Evolutionary conservation across 352 stramenopile species (phyloP).

Genomic region (Pythium grandisporangium): DNA sequence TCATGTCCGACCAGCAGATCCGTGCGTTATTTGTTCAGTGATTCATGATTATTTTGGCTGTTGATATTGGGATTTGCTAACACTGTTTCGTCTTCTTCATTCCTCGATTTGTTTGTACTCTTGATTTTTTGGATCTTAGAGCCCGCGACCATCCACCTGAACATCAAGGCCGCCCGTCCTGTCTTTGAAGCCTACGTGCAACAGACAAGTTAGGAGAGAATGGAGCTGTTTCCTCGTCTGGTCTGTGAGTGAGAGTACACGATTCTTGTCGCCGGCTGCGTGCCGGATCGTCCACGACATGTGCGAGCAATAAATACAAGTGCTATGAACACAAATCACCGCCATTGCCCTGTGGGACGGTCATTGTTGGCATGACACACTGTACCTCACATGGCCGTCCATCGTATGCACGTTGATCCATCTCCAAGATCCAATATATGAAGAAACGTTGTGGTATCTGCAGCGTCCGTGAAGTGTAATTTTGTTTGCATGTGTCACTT

Average conservation of each 20-base stretch:
- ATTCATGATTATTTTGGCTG: background rate
- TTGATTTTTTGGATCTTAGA: no score
- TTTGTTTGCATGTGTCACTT: constrained; percentile 98
- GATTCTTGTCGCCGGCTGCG: no score
- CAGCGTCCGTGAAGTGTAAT: constrained; percentile 95
- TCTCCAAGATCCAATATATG: constrained; percentile 96
- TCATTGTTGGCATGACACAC: constrained; percentile 99
- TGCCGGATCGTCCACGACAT: no score
- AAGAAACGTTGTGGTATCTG: constrained; percentile 96
- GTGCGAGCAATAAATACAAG: no score
- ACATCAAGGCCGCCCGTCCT: constrained; percentile 93
- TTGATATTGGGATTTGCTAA: background rate
- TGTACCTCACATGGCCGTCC: constrained; percentile 98
- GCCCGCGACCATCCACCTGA: constrained; percentile 93
- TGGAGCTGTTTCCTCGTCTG: no score
- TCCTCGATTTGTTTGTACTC: no score
- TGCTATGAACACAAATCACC: no score
- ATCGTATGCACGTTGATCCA: constrained; percentile 99
- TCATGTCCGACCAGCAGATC: constrained; percentile 91
- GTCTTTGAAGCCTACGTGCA: constrained; percentile 97
- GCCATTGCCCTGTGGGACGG: constrained; percentile 97
- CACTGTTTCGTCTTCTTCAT: background rate
- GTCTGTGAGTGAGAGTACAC: no score
- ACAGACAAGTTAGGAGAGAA: constrained; percentile 82
- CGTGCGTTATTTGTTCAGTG: constrained; percentile 28